Percentiles rank a stretch among this genome's conserved stretches.
Conservation (phyloP, 306 rosid species). For the Cercis canadensis region DNA sequence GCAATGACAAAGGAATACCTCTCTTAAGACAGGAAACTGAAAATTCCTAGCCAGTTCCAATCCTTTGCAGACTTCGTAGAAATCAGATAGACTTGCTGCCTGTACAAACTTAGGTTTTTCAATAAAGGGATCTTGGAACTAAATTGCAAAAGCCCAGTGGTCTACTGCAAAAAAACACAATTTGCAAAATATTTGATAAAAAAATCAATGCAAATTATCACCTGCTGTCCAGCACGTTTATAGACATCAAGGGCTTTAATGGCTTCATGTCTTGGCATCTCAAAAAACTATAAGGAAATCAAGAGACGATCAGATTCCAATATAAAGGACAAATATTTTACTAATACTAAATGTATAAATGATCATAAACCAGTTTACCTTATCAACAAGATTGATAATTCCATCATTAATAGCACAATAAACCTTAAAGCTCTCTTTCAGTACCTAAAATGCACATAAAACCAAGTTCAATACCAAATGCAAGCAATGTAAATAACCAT, state of each 20-base stretch:
- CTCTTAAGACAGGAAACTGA: constrained; percentile 96
- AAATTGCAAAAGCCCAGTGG: constrained; percentile 21
- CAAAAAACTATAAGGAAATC: constrained; percentile 76
- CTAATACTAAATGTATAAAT: constrained; percentile 8
- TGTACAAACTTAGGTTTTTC: constrained; percentile 46
- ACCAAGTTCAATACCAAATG: constrained; percentile 29
- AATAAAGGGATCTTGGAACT: constrained; percentile 28
- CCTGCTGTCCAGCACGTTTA: constrained; percentile 99
- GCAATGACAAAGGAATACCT: constrained; percentile 49
- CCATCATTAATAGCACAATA: constrained; percentile 90
- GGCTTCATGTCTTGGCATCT: constrained; percentile 99
- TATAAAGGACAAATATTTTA: constrained; percentile 11
- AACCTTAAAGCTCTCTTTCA: constrained; percentile 97
- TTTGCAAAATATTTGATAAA: background rate
- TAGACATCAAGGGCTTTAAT: constrained; percentile 87
- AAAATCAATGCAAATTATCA: constrained; percentile 34
- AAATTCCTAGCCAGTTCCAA: constrained; percentile 97
- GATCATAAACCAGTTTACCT: constrained; percentile 58
- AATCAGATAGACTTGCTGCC: constrained; percentile 87
- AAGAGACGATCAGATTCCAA: constrained; percentile 25
- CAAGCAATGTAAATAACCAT: background rate
- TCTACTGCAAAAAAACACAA: constrained; percentile 2
- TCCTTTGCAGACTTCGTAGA: constrained; percentile 92
- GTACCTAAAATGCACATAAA: constrained; percentile 67
- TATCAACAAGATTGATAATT: constrained; percentile 96